Evolutionary conservation across 177 flowering plant species (phyloP).

Genomic region (Vitis hybrid): DNA sequence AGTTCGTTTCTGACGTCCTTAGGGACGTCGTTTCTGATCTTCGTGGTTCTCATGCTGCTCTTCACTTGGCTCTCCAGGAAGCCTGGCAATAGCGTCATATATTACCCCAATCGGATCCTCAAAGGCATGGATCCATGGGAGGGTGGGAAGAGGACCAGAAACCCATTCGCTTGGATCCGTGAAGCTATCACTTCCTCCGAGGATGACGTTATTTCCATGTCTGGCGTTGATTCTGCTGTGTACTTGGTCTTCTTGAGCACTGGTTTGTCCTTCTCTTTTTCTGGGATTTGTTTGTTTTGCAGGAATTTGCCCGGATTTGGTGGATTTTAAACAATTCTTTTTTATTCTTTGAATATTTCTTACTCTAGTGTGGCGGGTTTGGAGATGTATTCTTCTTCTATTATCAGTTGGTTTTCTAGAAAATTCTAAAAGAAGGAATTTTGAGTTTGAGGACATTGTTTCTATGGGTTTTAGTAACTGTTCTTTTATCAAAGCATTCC

Average conservation of each 20-base stretch:
- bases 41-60: slow-evolving; percentile 67
- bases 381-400: too few relatives aligned
- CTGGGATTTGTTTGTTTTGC: not conserved
- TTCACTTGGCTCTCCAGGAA: slow-evolving; percentile 74
- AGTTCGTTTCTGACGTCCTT: slow-evolving; percentile 83
- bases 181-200: slow-evolving; percentile 67
- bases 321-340: not conserved
- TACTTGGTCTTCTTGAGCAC: slow-evolving; percentile 85
- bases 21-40: slow-evolving; percentile 77
- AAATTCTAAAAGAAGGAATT: too few relatives aligned
- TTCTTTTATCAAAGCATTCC: too few relatives aligned
- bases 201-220: slow-evolving; percentile 56
- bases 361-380: too few relatives aligned
- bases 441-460: too few relatives aligned
- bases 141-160: slow-evolving; percentile 39
- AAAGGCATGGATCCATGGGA: slow-evolving; percentile 75
- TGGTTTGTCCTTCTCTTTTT: slow-evolving; percentile 38
- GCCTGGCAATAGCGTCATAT: slow-evolving; percentile 65
- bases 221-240: slow-evolving; percentile 93
- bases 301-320: not conserved
- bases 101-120: slow-evolving; percentile 87
- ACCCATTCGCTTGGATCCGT: slow-evolving; percentile 67
- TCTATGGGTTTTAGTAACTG: too few relatives aligned
- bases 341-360: not conserved
- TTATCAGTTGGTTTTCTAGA: too few relatives aligned